phyloP scores from a whole-genome alignment of 495 filamentous ascomycete species.

The Penicillium waksmanii region DNA sequence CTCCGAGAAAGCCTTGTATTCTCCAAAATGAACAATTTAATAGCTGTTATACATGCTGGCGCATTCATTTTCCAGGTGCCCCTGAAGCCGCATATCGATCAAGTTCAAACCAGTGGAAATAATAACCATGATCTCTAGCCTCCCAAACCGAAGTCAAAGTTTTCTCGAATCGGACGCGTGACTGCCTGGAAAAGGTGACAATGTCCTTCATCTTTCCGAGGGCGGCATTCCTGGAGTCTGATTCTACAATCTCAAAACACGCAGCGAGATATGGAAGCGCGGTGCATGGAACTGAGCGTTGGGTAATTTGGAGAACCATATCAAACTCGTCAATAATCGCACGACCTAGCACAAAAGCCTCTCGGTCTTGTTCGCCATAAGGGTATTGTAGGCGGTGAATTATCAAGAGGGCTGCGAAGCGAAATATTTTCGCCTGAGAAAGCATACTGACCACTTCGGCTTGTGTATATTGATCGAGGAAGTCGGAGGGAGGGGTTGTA shows the following conservation, averaged over 20 bases:
- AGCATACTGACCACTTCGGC: slow-evolving; percentile 17
- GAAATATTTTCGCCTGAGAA: slow-evolving; percentile 21
- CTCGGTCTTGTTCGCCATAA: slow-evolving; percentile 13
- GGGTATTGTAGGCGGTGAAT: slow-evolving; percentile 22
- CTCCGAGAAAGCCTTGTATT: no score
- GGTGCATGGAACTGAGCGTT: slow-evolving; percentile 22
- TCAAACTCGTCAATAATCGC: slow-evolving; percentile 22
- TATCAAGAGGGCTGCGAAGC: slow-evolving; percentile 16
- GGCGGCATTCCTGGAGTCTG: not conserved
- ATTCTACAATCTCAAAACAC: slow-evolving; percentile 19
- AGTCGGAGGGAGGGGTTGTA: slow-evolving; percentile 7
- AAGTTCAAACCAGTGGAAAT: slow-evolving; percentile 25
- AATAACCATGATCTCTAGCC: slow-evolving; percentile 8
- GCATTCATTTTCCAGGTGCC: not conserved
- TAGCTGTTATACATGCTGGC: not conserved
- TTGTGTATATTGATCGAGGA: slow-evolving; percentile 17
- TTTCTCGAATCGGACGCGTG: slow-evolving; percentile 10
- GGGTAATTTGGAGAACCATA: slow-evolving; percentile 10
- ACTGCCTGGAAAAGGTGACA: slow-evolving; percentile 22
- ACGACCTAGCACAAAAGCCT: slow-evolving; percentile 7
- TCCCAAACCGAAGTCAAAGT: slow-evolving; percentile 13
- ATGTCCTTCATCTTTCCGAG: slow-evolving; percentile 6
- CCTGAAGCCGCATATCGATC: not conserved
- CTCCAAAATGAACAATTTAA: no score
- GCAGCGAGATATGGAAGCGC: slow-evolving; percentile 21